phyloP scores from a whole-genome alignment of 78 protist species.

The Thecamonas trahens region DNA sequence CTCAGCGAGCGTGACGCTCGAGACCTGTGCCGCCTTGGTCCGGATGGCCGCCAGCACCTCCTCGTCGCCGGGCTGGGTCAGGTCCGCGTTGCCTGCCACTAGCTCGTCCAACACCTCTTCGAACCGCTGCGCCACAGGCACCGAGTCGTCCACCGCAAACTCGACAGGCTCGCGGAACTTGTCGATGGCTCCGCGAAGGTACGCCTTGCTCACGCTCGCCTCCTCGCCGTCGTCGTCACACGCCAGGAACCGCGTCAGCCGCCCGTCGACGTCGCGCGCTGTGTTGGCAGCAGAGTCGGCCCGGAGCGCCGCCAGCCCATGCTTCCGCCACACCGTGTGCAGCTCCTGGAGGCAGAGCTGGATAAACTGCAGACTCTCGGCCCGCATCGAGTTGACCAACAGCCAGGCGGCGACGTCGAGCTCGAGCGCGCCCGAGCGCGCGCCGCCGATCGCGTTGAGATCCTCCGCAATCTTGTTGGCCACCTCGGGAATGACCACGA shows the following conservation, averaged over 20 bases:
- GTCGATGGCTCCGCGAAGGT: not conserved
- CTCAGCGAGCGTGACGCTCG: not conserved
- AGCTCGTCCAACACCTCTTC: not conserved
- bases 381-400: conserved; percentile 20
- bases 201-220: too few relatives aligned
- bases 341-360: conserved; percentile 33
- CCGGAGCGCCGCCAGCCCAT: not conserved
- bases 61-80: not conserved
- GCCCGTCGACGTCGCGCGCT: not conserved
- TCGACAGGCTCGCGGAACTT: conserved; percentile 7
- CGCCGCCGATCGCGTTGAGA: too few relatives aligned
- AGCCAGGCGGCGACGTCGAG: conserved; percentile 43
- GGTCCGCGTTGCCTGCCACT: not conserved
- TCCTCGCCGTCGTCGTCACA: not conserved
- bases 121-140: not conserved
- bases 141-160: not conserved
- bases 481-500: conserved; percentile 51
- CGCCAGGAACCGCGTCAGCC: not conserved
- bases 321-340: conserved; percentile 20
- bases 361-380: conserved; percentile 18
- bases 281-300: not conserved
- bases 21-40: not conserved
- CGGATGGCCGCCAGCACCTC: not conserved
- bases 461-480: not conserved
- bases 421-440: not conserved